Base-by-base conservation (phyloP, 2,329 filamentous ascomycete species). In the Epicoccum sorghinum region DNA sequence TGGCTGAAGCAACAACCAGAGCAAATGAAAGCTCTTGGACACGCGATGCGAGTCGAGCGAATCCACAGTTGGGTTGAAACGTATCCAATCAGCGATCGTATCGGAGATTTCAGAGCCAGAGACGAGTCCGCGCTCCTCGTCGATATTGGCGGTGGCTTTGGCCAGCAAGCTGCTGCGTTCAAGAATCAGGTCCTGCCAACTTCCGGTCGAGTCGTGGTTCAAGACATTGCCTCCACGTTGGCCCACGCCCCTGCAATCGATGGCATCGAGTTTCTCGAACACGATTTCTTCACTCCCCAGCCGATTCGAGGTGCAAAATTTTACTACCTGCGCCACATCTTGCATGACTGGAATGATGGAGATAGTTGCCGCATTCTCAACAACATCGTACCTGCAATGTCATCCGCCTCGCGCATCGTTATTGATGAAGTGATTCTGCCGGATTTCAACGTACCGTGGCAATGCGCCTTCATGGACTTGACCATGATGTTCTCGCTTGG, bases 261-360 rank as follows among this genome's bases (percentile, higher is more conserved):
- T 7, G 67, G 66, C 3, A 57, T 72, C 10, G 65, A 69, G 14
- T 74, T 73, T 24, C 47, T 62, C 32, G 53, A 52, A 9, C 65
- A 74, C 23, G 69, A 74, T 39, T 75, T 74, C 61, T 74, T 73
- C 55, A 64, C 48, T 1, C 47, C 56, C 2, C 72, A 75, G 25
- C 58, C 65, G 1, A 49, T 71, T 33, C 59, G 61, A 7, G 65
- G 59, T 7, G 71, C 70, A 2, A 70, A 70, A 32, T 67, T 71
- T 23, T 74, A 73, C 51, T 70, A 73, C 32, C 50, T 74, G 7
- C 58, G 65, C 10, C 62, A 68, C 42, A 66, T 75, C 12, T 49
- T 73, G 44, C 71, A 75, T 44, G 70, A 75, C 47, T 74, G 70
- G 70, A 53, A 61, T 0, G 65, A 73, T 40, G 60, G 60, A 4